A percentile compares a stretch with the other conserved stretches of the same genome.
phyloP scores from a whole-genome alignment of 2,329 filamentous ascomycete genomes.

The Sarocladiaceae sp. region DNA sequence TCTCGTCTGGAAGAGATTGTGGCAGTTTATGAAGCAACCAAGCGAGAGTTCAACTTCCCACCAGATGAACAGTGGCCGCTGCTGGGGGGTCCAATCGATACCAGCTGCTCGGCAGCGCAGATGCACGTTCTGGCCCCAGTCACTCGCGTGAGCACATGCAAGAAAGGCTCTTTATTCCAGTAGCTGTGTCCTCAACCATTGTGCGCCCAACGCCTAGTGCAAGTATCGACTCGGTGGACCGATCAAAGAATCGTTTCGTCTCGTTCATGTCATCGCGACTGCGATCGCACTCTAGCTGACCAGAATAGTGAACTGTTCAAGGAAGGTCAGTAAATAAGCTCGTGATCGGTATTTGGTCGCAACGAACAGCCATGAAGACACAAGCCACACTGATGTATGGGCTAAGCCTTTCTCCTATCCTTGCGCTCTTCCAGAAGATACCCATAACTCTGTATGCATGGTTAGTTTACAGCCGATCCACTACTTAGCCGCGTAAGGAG shows the following conservation, averaged over 20 bases:
- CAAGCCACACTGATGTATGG: slow-evolving; percentile 95
- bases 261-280: background rate
- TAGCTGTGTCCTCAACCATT: too few relatives aligned
- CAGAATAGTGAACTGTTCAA: slow-evolving; percentile 2
- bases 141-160: too few relatives aligned
- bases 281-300: background rate
- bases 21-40: too few relatives aligned
- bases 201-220: background rate
- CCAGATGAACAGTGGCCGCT: too few relatives aligned
- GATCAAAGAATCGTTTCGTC: background rate
- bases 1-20: too few relatives aligned
- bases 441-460: slow-evolving; percentile 47
- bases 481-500: background rate
- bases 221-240: too few relatives aligned
- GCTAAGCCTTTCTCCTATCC: slow-evolving; percentile 86
- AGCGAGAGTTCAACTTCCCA: too few relatives aligned
- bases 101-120: too few relatives aligned
- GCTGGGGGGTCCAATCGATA: too few relatives aligned
- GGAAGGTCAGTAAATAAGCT: background rate
- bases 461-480: background rate
- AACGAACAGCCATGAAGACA: slow-evolving; percentile 79
- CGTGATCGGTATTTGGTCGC: background rate
- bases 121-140: too few relatives aligned
- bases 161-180: too few relatives aligned
- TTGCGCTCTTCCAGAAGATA: slow-evolving; percentile 92